Percentiles rank a stretch among this genome's conserved stretches.
These are phyloP conservation scores for Erysiphe neolycopersici DNA, from an alignment of 2,329 filamentous ascomycete genomes.

Conservation along the genomic window DNA sequence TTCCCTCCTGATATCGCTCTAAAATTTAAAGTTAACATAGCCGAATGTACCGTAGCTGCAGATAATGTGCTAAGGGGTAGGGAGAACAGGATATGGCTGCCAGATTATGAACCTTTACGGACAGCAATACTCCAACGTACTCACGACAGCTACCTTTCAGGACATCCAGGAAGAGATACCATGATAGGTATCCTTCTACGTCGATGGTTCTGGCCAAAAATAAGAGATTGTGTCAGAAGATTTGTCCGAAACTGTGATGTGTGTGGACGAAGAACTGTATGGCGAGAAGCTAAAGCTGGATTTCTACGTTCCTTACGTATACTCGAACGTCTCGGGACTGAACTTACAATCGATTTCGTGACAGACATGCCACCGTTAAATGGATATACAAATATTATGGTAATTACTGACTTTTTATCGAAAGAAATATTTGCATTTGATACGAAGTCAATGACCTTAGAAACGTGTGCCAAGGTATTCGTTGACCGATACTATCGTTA, in stretches of 20 bases:
- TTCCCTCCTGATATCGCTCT: neutral
- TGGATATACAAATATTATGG: neutral
- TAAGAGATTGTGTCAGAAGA: neutral
- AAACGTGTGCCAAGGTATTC: neutral
- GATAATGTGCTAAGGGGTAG: neutral
- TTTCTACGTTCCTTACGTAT: neutral
- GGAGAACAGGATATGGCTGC: neutral
- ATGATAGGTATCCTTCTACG: neutral
- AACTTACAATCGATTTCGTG: neutral
- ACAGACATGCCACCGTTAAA: neutral
- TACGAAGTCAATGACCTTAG: neutral
- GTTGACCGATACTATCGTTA: neutral
- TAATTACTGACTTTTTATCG: neutral
- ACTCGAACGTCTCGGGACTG: neutral
- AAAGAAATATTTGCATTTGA: neutral
- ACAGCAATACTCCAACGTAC: neutral
- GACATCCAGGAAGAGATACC: neutral
- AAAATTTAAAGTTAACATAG: neutral
- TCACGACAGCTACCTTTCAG: neutral
- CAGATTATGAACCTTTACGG: neutral
- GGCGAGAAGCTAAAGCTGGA: neutral
- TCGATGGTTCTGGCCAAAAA: neutral
- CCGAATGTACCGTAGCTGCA: neutral
- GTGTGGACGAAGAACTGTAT: neutral
- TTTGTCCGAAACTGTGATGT: neutral